Conservation (phyloP, 768 basidiomycete genomes). For the Hebeloma cylindrosporum region DNA sequence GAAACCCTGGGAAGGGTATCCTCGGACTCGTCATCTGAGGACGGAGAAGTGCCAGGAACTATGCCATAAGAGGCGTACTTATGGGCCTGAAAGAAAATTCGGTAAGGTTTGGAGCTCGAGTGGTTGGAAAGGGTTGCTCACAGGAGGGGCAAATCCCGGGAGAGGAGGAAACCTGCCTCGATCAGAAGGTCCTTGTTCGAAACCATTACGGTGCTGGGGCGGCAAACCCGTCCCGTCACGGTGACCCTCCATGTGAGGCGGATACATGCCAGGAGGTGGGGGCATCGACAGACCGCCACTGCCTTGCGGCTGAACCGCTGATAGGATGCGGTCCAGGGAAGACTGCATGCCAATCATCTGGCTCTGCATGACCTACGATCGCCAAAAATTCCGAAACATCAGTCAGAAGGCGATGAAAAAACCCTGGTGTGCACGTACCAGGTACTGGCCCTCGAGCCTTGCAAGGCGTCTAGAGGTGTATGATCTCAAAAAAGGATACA, state of each 20-base stretch:
- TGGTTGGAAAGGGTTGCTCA: conserved; percentile 40
- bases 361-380: conserved; percentile 78
- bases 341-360: conserved; percentile 96
- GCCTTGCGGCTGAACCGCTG: conserved; percentile 54
- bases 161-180: conserved; percentile 71
- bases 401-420: background rate
- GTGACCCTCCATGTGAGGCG: conserved; percentile 32
- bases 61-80: conserved; percentile 93
- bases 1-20: conserved; percentile 82
- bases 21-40: conserved; percentile 90
- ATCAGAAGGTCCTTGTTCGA: conserved; percentile 36
- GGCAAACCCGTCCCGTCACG: conserved; percentile 34
- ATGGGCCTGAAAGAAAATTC: conserved; percentile 56
- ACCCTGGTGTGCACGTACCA: conserved; percentile 45
- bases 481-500: conserved; percentile 21
- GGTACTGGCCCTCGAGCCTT: conserved; percentile 82
- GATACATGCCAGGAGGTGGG: conserved; percentile 35
- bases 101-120: conserved; percentile 5
- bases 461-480: conserved; percentile 65
- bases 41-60: conserved; percentile 77
- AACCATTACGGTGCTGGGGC: conserved; percentile 40
- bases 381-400: conserved; percentile 7
- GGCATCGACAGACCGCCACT: conserved; percentile 30
- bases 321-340: conserved; percentile 79
- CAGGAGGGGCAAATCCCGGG: conserved; percentile 90